Evolutionary conservation across 2,329 filamentous ascomycete genomes (phyloP).

Genomic region (Trichoderma guizhouense): DNA sequence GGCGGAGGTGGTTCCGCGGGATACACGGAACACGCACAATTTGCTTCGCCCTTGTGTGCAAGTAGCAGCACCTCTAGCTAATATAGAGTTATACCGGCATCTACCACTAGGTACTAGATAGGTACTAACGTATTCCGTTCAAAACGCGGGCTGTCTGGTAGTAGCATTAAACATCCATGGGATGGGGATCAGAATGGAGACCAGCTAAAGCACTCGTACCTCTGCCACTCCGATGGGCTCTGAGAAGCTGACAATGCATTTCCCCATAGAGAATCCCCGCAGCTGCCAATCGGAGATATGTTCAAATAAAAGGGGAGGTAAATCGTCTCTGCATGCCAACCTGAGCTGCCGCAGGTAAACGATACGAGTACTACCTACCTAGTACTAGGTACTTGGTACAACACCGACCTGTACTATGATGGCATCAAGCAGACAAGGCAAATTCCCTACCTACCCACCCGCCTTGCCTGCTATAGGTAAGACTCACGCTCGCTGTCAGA

Average conservation of each 20-base stretch:
- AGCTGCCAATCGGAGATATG: background rate
- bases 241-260: background rate
- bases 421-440: background rate
- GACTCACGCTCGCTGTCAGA: background rate
- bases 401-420: background rate
- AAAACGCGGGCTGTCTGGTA: background rate
- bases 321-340: background rate
- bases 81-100: background rate
- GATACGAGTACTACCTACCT: background rate
- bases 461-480: background rate
- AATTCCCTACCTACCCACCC: background rate
- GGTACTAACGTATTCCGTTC: too few species aligned
- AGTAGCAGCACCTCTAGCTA: background rate
- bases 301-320: background rate
- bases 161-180: background rate
- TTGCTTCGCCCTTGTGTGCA: background rate
- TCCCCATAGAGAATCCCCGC: background rate
- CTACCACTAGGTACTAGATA: too few species aligned
- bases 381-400: background rate
- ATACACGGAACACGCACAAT: background rate
- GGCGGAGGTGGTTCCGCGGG: background rate
- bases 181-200: background rate
- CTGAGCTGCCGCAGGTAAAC: background rate
- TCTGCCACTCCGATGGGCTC: background rate
- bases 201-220: background rate